Evolutionary conservation across 345 rosid species (phyloP), one percentile per base, ranked within the genome.

Genomic region (Odontarrhena argentea): DNA sequence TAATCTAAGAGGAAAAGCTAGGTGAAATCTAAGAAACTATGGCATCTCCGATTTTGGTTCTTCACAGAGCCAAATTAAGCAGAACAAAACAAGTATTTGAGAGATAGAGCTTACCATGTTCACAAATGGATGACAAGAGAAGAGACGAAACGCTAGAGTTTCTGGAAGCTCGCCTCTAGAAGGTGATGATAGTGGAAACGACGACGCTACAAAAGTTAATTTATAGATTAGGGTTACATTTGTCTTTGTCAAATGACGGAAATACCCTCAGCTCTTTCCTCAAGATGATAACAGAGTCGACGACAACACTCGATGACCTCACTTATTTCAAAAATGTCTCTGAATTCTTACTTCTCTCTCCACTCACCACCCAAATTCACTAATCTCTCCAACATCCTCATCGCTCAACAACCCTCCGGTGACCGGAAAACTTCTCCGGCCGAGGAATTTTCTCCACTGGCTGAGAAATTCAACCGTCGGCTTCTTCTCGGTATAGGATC

Each of bases 401-500:
- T 45, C 80, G 71, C 60, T 50, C 54, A 79, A 10, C 84, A 70
- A 60, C 67, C 84, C 1, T 71, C 84, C 49, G 76, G 70, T 8
- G 83, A 82, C 15, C 76, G 72, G 52, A 77, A 89, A 68, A 73
- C 61, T 6, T 52, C 84, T 30, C 87, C 95, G 1, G 83, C 87
- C 0, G 84, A 82, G 26, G 91, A 88, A 48, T 91, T 88, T 36
- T 74, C 80, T 2, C 92, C 88, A 2, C 69, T 88, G 3, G 96
- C 86, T 0, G 83, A 84, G 7, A 83, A 77, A 2, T 94, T 86
- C 50, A 68, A 71, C 55, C 78, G 99, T 59, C 81, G 96, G 69
- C 70, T 91, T 9, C 85, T 87, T 4, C 68, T 80, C 1, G 91
- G 95, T 34, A 30, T 80, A 26, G 89, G 89, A 22, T 83, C 97